phyloP scores from a whole-genome alignment of 345 rosid species.

The Carallia brachiata region DNA sequence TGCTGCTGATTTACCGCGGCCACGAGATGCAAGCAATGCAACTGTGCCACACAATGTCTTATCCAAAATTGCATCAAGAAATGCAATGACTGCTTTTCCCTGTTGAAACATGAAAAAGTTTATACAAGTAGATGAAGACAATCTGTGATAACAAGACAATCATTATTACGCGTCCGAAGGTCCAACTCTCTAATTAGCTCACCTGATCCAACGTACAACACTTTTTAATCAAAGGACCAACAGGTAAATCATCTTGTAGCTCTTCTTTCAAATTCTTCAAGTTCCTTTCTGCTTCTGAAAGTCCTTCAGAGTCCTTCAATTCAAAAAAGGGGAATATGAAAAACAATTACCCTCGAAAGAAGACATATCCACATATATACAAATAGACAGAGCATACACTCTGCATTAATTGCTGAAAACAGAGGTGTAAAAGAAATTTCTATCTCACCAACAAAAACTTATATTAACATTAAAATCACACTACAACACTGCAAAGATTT shows the following conservation, averaged over 20 bases:
- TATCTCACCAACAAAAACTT: background rate
- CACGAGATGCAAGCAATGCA: slow-evolving; percentile 96
- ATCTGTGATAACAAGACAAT: background rate
- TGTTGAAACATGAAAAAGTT: slow-evolving; percentile 27
- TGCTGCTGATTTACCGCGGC: slow-evolving; percentile 97
- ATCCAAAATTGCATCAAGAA: slow-evolving; percentile 90
- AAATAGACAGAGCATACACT: no score
- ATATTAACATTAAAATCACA: background rate
- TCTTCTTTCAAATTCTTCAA: slow-evolving; percentile 83
- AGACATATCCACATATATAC: background rate
- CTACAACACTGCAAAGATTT: background rate
- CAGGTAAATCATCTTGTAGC: slow-evolving; percentile 82
- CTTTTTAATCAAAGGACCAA: slow-evolving; percentile 84
- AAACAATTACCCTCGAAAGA: background rate
- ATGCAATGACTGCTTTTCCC: slow-evolving; percentile 88
- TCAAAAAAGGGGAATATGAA: slow-evolving; percentile 5
- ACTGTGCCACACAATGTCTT: slow-evolving; percentile 77
- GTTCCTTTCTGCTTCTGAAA: slow-evolving; percentile 79
- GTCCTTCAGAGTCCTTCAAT: slow-evolving; percentile 78
- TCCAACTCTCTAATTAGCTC: slow-evolving; percentile 6
- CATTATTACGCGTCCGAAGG: slow-evolving; percentile 8
- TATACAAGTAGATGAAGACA: slow-evolving; percentile 11
- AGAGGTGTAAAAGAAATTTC: background rate
- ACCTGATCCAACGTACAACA: slow-evolving; percentile 98
- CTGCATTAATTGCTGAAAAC: background rate